Percentiles rank a stretch among this genome's conserved stretches.
Evolutionary conservation across 805 yeast genomes (phyloP).

Genomic region (Sugiyamaella marilandica): DNA sequence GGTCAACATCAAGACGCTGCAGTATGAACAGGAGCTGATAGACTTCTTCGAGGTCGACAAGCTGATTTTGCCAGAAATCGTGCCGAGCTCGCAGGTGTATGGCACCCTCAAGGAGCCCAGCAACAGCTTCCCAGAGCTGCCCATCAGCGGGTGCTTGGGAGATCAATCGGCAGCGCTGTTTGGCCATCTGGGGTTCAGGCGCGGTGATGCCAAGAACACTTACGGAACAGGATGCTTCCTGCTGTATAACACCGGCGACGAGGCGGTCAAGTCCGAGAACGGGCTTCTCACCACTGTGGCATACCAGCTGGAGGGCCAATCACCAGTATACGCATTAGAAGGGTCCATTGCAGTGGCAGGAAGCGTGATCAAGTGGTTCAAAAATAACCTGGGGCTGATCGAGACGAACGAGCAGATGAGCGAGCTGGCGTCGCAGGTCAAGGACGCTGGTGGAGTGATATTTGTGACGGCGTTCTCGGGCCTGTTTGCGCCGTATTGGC

Average conservation of each 20-base stretch:
- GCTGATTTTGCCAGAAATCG: slow-evolving; percentile 69
- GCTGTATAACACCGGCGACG: slow-evolving; percentile 77
- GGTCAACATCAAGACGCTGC: slow-evolving; percentile 70
- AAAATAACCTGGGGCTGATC: slow-evolving; percentile 83
- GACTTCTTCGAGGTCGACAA: slow-evolving; percentile 77
- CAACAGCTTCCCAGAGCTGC: slow-evolving; percentile 51
- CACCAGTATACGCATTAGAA: slow-evolving; percentile 85
- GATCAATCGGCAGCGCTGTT: slow-evolving; percentile 93
- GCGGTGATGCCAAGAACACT: slow-evolving; percentile 90
- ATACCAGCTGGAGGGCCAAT: slow-evolving; percentile 72
- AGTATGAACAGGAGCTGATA: slow-evolving; percentile 72
- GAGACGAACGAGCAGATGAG: slow-evolving; percentile 83
- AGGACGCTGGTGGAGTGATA: slow-evolving; percentile 83
- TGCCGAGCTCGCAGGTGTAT: slow-evolving; percentile 70
- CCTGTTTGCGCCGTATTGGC: slow-evolving; percentile 94
- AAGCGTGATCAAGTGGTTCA: slow-evolving; percentile 86
- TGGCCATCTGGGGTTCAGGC: slow-evolving; percentile 80
- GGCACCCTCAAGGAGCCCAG: slow-evolving; percentile 62
- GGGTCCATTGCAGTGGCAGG: slow-evolving; percentile 98
- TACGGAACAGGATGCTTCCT: slow-evolving; percentile 95
- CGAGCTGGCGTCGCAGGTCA: slow-evolving; percentile 78
- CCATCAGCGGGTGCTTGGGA: slow-evolving; percentile 86
- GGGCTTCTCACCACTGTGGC: slow-evolving; percentile 90
- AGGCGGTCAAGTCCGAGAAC: slow-evolving; percentile 63
- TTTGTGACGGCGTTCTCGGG: slow-evolving; percentile 96